phyloP scores from a whole-genome alignment of 164 flowering plant species.

The Cinnamomum micranthum region DNA sequence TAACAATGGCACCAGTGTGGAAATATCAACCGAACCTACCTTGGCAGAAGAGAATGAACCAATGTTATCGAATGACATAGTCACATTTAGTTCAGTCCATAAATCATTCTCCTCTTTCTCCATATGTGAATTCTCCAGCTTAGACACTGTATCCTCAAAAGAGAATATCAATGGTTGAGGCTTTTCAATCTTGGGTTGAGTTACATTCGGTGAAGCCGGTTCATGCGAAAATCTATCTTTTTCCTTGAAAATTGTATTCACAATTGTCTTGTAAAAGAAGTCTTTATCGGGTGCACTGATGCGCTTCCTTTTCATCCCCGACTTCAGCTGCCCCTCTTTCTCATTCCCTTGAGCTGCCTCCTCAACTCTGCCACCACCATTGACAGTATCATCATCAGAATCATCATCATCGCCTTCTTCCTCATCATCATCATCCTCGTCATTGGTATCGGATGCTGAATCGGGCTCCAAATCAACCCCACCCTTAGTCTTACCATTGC shows the following conservation, averaged over 20 bases:
- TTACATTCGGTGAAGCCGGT: not conserved
- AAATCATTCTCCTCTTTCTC: conserved; percentile 38
- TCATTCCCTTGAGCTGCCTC: conserved; percentile 2
- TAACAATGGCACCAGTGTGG: not conserved
- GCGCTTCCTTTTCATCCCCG: conserved; percentile 13
- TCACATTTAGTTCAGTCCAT: conserved; percentile 45
- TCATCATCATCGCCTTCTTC: not conserved
- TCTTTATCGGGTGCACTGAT: conserved; percentile 5
- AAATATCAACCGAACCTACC: conserved; percentile 24
- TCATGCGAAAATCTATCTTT: conserved; percentile 19
- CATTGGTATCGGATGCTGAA: not conserved
- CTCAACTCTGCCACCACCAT: not conserved
- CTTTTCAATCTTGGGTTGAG: conserved; percentile 5
- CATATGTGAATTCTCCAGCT: conserved; percentile 31
- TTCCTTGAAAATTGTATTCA: conserved; percentile 33
- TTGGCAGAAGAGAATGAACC: conserved; percentile 15
- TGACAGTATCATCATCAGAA: not conserved
- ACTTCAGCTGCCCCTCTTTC: conserved; percentile 11
- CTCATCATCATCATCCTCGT: not conserved
- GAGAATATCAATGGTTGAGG: conserved; percentile 35
- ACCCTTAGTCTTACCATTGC: not conserved
- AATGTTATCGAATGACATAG: conserved; percentile 22
- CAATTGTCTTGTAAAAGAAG: conserved; percentile 24
- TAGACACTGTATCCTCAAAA: conserved; percentile 22
- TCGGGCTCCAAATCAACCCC: not conserved